These are phyloP conservation scores for Euphrasia arctica DNA, from an alignment of 305 asterid species.

Conservation along the genomic window DNA sequence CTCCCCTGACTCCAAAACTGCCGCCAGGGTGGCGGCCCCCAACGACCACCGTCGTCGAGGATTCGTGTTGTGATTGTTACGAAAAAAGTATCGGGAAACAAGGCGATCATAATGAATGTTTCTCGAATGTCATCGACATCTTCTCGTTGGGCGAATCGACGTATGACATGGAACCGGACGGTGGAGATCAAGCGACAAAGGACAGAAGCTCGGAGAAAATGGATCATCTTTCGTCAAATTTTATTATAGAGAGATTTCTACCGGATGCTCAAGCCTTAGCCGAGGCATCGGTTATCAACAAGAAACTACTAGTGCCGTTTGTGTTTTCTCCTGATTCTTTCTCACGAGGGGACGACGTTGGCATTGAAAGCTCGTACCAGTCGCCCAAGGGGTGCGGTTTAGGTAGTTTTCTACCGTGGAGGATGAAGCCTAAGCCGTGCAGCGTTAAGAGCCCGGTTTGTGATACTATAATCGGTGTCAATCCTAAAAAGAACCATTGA, in stretches of 20 bases:
- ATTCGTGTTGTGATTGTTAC: background rate
- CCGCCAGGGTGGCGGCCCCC: conserved; percentile 57
- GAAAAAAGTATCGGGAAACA: conserved; percentile 15
- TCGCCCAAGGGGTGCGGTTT: conserved; percentile 56
- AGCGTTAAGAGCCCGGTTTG: conserved; percentile 52
- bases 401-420: conserved; percentile 59
- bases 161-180: conserved; percentile 18
- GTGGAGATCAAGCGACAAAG: conserved; percentile 24
- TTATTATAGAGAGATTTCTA: conserved; percentile 63
- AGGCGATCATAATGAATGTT: conserved; percentile 27
- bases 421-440: conserved; percentile 55
- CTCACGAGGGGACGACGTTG: conserved; percentile 31
- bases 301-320: conserved; percentile 7
- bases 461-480: conserved; percentile 34
- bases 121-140: conserved; percentile 51
- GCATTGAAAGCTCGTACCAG: conserved; percentile 31
- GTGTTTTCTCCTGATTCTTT: conserved; percentile 24
- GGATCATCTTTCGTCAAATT: conserved; percentile 37
- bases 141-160: conserved; percentile 60
- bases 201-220: conserved; percentile 22
- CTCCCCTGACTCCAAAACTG: conserved; percentile 46
- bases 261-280: conserved; percentile 80
- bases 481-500: conserved; percentile 29
- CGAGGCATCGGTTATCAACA: conserved; percentile 41
- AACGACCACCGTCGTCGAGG: background rate